Evolutionary conservation across 192 early-diverging fungal genomes (phyloP), one percentile per base, ranked within the genome.

Genomic region (Coemansia sp.): DNA sequence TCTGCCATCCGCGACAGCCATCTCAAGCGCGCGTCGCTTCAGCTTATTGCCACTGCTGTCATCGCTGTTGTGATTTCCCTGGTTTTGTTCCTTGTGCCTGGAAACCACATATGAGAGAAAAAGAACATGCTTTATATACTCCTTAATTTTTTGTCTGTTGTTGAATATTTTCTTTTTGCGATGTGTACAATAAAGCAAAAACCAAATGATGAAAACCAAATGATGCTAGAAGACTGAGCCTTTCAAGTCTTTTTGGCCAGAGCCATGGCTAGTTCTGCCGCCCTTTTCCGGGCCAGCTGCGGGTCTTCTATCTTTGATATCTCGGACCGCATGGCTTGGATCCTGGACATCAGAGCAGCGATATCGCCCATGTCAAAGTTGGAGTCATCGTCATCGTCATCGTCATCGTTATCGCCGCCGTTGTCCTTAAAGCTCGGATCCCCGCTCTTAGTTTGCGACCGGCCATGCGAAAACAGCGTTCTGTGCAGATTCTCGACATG

Each of bases 251-350:
- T 50, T 18, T 52, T 60, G 34, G 69, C 59, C 9, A 74, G 23
- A 19, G 71, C 76, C 65, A 79, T 63, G 20, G 76, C 76, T 22
- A 79, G 57, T 57, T 79, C 76, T 22, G 76, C 76, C 0, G 76
- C 76, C 42, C 57, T 70, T 24, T 47, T 46, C 34, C 76, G 57
- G 10, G 76, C 71, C 24, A 70, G 54, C 23, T 62, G 55, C 27
- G 42, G 50, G 32, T 73, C 71, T 1, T 24, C 22, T 55, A 79
- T 45, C 19, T 58, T 53, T 22, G 76, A 62, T 48, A 79, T 73
- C 55, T 79, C 67, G 51, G 59, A 36, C 24, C 71, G 70, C 52
- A 55, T 36, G 1, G 25, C 32, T 30, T 54, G 67, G 3, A 79
- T 55, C 19, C 58, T 36, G 11, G 30, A 28, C 25, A 73, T 22